phyloP scores from a whole-genome alignment of 148 eudicot genomes.

The Silene conica region DNA sequence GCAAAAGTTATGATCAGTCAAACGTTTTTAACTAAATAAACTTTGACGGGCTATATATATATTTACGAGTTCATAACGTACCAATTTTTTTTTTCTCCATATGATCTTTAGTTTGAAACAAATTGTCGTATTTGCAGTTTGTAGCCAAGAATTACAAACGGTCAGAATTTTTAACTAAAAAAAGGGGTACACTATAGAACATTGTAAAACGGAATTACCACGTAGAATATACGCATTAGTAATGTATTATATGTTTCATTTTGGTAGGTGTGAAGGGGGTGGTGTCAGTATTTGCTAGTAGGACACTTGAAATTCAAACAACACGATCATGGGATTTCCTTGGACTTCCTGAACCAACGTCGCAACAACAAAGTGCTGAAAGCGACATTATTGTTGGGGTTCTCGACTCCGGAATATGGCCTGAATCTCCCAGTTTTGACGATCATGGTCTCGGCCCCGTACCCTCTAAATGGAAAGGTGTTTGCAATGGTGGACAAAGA shows the following conservation, averaged over 20 bases:
- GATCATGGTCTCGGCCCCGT: slow-evolving; percentile 43
- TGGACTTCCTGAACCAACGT: slow-evolving; percentile 29
- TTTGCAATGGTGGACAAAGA: slow-evolving; percentile 31
- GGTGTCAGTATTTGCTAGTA: slow-evolving; percentile 43
- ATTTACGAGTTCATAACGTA: no score
- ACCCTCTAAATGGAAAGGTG: slow-evolving; percentile 58
- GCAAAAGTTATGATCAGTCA: no score
- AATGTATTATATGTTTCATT: background rate
- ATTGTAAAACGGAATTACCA: no score
- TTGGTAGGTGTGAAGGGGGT: slow-evolving; percentile 38
- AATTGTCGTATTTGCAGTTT: no score
- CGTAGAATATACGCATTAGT: no score
- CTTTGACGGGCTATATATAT: no score
- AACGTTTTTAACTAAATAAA: no score
- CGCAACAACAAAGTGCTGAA: slow-evolving; percentile 15
- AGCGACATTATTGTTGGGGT: slow-evolving; percentile 35
- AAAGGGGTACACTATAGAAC: no score
- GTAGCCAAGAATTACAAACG: no score
- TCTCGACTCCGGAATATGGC: slow-evolving; percentile 55
- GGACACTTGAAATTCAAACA: slow-evolving; percentile 38
- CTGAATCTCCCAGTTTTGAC: slow-evolving; percentile 42
- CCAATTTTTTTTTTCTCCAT: no score
- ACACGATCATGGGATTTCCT: slow-evolving; percentile 69
- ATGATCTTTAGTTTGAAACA: no score
- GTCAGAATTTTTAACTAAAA: no score